These are phyloP conservation scores for Phytopythium delawarense DNA, from an alignment of 352 stramenopile species.

Conservation along the genomic window DNA sequence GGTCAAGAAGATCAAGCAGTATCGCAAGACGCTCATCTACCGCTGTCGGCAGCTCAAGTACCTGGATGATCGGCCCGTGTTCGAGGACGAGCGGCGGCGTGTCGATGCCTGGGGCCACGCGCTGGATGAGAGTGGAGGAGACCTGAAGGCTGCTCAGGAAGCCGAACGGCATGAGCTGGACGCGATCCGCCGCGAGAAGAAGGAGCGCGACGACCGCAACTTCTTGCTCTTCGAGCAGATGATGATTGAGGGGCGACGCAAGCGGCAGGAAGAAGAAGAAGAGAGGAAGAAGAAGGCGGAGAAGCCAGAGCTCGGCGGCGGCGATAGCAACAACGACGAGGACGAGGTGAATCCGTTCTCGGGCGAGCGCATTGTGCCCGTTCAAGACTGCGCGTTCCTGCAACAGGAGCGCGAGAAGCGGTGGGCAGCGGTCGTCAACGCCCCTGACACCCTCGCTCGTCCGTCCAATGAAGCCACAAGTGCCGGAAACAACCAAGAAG, in stretches of 20 bases:
- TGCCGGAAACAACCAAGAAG: constrained; percentile 22
- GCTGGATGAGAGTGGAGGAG: constrained; percentile 51
- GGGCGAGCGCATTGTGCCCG: constrained; percentile 61
- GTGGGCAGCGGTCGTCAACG: constrained; percentile 61
- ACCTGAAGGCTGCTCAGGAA: constrained; percentile 80
- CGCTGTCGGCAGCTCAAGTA: constrained; percentile 78
- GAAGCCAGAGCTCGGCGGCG: constrained; percentile 12
- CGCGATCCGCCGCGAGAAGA: constrained; percentile 82
- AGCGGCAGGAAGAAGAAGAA: constrained; percentile 44
- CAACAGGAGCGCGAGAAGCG: constrained; percentile 57
- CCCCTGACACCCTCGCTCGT: constrained; percentile 10
- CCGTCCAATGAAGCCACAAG: neutral
- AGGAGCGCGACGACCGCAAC: constrained; percentile 79
- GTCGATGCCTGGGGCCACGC: constrained; percentile 75
- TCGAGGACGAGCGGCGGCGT: constrained; percentile 81
- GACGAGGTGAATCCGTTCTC: constrained; percentile 63
- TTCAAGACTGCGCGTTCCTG: constrained; percentile 59
- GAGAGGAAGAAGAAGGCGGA: constrained; percentile 13
- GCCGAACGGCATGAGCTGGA: constrained; percentile 86
- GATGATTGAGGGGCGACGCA: constrained; percentile 67
- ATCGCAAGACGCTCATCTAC: constrained; percentile 78
- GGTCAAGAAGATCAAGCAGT: constrained; percentile 87
- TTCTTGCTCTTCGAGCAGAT: constrained; percentile 87
- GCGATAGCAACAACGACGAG: constrained; percentile 4
- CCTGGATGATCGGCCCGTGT: constrained; percentile 80